Evolutionary conservation across 177 flowering plant species (phyloP).

Genomic region (Tripterygium wilfordii): DNA sequence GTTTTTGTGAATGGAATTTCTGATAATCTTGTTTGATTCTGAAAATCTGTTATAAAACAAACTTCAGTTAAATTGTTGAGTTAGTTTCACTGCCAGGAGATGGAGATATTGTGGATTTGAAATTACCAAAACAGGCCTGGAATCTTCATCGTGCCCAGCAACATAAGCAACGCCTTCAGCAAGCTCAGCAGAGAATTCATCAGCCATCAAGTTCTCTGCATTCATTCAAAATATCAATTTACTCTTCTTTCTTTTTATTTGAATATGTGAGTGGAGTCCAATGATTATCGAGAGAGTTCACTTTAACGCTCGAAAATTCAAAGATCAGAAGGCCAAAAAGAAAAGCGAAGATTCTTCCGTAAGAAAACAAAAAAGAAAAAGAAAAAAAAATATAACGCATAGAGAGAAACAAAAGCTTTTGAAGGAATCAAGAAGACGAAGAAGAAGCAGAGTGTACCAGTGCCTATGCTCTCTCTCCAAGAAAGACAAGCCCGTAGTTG

Average conservation of each 20-base stretch:
- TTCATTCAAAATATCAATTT: conserved; percentile 2
- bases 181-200: conserved; percentile 89
- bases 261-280: conserved; percentile 10
- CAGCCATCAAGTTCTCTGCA: conserved; percentile 81
- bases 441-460: conserved; percentile 34
- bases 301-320: conserved; percentile 20
- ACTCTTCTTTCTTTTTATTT: conserved; percentile 4
- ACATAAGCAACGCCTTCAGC: conserved; percentile 92
- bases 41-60: conserved; percentile 52
- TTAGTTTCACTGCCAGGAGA: too few relatives aligned
- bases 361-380: conserved; percentile 14
- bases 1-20: conserved; percentile 83
- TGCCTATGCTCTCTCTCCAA: conserved; percentile 84
- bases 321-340: conserved; percentile 20
- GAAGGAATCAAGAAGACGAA: neutral
- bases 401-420: neutral
- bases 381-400: neutral
- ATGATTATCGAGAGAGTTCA: conserved; percentile 9
- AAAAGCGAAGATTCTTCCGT: conserved; percentile 28
- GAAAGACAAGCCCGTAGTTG: conserved; percentile 77
- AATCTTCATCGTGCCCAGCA: conserved; percentile 85
- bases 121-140: conserved; percentile 79
- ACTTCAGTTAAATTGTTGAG: too few relatives aligned
- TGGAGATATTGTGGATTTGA: conserved; percentile 1
- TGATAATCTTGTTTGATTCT: conserved; percentile 94